Base-by-base conservation (phyloP, 495 filamentous ascomycete species). In the Hypoxylon subgilvum region DNA sequence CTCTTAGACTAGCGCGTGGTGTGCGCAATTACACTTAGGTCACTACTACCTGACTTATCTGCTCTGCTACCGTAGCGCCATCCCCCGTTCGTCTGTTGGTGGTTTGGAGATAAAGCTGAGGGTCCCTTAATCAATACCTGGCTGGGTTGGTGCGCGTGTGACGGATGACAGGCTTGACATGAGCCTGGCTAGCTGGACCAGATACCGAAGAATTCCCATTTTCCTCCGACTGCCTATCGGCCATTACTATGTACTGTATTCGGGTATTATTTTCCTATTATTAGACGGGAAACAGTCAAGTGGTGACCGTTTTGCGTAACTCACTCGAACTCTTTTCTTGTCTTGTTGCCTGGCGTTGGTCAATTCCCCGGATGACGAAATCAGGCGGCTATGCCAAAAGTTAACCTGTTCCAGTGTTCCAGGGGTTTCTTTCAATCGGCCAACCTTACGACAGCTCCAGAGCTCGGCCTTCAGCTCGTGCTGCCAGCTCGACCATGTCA, bases 401-500 rank as follows among this genome's bases (percentile, higher is more conserved):
- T 51, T 27, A 13, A 39, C 31, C 16, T 38, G 34, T 35, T 6
- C 31, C 12, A 35, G 12, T 42, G 16, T 47, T 61, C 38, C 50
- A 23, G 28, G 31, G 17, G 12, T 28, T 48, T 40, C 43, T 38
- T 21, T 50, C 38, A 23, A 47, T 46, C 18, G 17, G 5, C 47
- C 14, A 47, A 52, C 28, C 41, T 47, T 44, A n/a, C 17, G 8
- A n/a, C n/a, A n/a, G n/a, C n/a, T 22, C 1, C 6, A 46, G 46
- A 40, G 27, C 42, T 49, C 48, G 60, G 42, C 28, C 52, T 47
- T 47, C 53, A 63, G 47, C 52, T 43, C 60, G 60, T 63, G 60
- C 60, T 49, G 14, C 36, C 13, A 25, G 17, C 19, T 49, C 25
- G 6, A 23, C 47, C 18, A 53, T 63, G 25, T 53, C 52, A 63